These are phyloP conservation scores for Gastrolobium bilobum DNA, from an alignment of 306 rosid genomes.

Conservation along the genomic window DNA sequence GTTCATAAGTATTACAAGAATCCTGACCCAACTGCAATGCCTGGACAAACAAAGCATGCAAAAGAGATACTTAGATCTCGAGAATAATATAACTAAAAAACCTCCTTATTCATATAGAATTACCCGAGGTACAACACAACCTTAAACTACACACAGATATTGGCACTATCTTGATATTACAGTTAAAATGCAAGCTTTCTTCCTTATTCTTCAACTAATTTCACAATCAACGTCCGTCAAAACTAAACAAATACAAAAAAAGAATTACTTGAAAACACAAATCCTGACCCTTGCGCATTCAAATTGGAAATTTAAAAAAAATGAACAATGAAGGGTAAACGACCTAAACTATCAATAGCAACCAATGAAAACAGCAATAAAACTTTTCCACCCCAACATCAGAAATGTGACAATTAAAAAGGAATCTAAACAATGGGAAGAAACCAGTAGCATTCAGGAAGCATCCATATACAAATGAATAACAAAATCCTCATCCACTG, in stretches of 20 bases:
- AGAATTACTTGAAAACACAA: neutral
- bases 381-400: neutral
- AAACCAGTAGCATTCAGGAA: neutral
- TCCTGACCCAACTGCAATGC: slow-evolving; percentile 97
- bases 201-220: slow-evolving; percentile 17
- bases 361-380: neutral
- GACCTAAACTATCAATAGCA: neutral
- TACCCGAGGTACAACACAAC: neutral
- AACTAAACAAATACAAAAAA: neutral
- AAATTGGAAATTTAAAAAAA: slow-evolving; percentile 6
- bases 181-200: slow-evolving; percentile 6
- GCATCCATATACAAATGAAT: neutral
- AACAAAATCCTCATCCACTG: neutral
- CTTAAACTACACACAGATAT: slow-evolving; percentile 1
- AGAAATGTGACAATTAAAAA: neutral
- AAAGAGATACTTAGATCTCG: neutral
- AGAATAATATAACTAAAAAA: slow-evolving; percentile 27
- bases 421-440: too few species aligned
- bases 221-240: slow-evolving; percentile 41
- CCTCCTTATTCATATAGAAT: neutral
- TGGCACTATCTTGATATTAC: neutral
- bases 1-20: slow-evolving; percentile 65
- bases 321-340: neutral
- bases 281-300: neutral
- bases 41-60: slow-evolving; percentile 56